Evolutionary conservation across 2,329 filamentous ascomycete genomes (phyloP), one percentile per base, ranked within the genome.

Genomic region (Sporothrix humicola): DNA sequence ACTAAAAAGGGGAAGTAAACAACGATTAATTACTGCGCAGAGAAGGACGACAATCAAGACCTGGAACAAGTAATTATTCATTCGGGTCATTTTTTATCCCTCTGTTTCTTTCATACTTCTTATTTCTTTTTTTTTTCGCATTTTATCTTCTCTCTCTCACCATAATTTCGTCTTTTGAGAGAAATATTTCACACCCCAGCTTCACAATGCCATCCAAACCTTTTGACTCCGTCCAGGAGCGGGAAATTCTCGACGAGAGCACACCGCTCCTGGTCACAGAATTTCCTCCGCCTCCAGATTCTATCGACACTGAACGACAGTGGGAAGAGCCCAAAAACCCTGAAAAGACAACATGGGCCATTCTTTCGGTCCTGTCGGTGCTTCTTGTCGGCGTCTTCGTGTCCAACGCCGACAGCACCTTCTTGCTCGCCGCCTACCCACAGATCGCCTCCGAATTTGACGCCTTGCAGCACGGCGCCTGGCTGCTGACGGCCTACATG

Each of bases 381-480:
- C 71, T 76, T 10, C 74, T 73, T 61, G 73, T 76, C 13, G 88
- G 88, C 12, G 88, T 91, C 12, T 92, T 93, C 76, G 87, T 92
- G 13, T 87, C 87, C 6, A 90, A 90, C 72, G 87, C 88, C 20
- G 92, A 93, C 77, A 81, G 83, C 0, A 90, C 89, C 0, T 82
- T 93, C 0, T 85, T 93, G 0, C 82, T 93, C 42, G 91, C 92
- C 0, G 91, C 91, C 0, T 88, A 91, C 73, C 87, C 87, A 0
- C 83, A 83, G 2, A 89, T 91, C 72, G 86, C 88, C 0, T 91
- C 89, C 12, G 86, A 90, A 72, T 91, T 91, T 76, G 82, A 86
- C 71, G 83, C 84, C 42, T 78, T 91, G 5, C 84, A 84, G n/a
- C 84, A 87, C 70, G 89, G 88, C 3, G 88, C 85, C 74, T 89